Evolutionary conservation across 2,329 filamentous ascomycete species (phyloP), one percentile per base, ranked within the genome.

Genomic region (Dactylellina parvicollis): DNA sequence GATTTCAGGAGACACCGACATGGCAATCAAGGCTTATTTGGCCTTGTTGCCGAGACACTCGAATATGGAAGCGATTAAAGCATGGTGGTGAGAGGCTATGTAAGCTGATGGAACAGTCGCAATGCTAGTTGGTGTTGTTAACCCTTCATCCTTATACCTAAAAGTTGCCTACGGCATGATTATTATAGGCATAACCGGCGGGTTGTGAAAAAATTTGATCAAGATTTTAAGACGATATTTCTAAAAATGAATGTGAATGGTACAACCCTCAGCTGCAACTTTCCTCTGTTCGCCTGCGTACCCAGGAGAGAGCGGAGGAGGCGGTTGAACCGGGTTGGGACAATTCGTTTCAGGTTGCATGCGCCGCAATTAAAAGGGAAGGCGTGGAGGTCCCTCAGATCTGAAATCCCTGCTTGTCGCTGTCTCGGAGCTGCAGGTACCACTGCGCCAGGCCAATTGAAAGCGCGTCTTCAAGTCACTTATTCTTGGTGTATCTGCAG

Each of bases 401-500:
- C 56, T 56, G 44, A 49, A 42, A 60, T 42, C 60, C 69, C 60
- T 73, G 69, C 32, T 36, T 26, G 46, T 55, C 40, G 14, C 55
- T 65, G 69, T 66, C 69, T 73, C 60, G 60, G 46, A 60, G 18
- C 60, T 73, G 60, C 69, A 73, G 60, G 69, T 73, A 73, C 69
- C 36, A 66, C 20, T 40, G 46, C 46, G 28, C 50, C 60, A 73
- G 60, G 54, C 69, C 69, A 73, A 73, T 73, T 22, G 46, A 59
- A 36, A 24, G 60, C 54, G 69, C 42, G 46, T 36, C 14, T 49
- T 42, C 46, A 73, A 56, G 69, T 73, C 69, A 73, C 54, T 42
- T n/a, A 59, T 50, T 26, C 54, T 36, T 49, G 28, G 54, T 44
- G 47, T 26, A 30, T 36, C 30, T 40, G 52, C 32, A 16, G 54